Evolutionary conservation across 257 asterid species (phyloP).

Genomic region (Forsythia suspensa): DNA sequence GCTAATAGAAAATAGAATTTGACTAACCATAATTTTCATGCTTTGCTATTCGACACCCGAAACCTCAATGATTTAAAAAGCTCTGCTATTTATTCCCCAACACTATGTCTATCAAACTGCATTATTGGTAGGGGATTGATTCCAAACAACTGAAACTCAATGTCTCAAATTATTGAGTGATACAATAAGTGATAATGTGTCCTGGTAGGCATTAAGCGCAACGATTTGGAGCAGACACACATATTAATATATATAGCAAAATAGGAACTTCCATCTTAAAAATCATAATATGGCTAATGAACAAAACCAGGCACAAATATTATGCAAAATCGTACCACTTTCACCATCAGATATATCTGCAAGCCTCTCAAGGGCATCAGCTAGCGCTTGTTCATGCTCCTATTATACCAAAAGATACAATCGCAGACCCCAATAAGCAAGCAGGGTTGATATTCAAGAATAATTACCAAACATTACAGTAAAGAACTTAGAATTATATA

Average conservation of each 20-base stretch:
- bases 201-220: too few species aligned
- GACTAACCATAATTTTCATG: not conserved
- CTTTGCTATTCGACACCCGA: not conserved
- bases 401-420: slow-evolving; percentile 7
- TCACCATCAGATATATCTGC: slow-evolving; percentile 32
- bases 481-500: not conserved
- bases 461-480: not conserved
- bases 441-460: not conserved
- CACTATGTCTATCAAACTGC: too few species aligned
- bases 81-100: not conserved
- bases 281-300: not conserved
- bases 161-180: not conserved
- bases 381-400: slow-evolving; percentile 35
- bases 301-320: not conserved
- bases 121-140: too few species aligned
- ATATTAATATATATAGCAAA: not conserved
- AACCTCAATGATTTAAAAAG: too few species aligned
- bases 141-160: not conserved
- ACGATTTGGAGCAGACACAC: too few species aligned
- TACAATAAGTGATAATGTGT: not conserved
- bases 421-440: not conserved
- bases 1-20: not conserved
- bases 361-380: slow-evolving; percentile 26
- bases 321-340: slow-evolving; percentile 25
- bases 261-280: not conserved